Conservation (phyloP, 1,139 yeast genomes). For the Suhomyces wounanorum region DNA sequence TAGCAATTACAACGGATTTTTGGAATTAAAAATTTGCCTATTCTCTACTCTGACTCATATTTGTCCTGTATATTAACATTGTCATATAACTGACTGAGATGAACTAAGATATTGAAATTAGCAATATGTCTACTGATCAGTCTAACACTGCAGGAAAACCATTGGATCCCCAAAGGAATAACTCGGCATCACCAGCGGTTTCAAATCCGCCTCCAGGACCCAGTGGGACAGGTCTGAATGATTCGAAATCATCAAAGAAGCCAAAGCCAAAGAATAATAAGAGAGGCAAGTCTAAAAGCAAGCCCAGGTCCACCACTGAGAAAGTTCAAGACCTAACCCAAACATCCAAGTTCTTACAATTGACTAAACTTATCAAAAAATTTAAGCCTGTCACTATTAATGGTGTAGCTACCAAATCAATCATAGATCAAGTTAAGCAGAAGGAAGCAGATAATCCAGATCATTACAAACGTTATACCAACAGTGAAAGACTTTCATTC, state of each 20-base stretch:
- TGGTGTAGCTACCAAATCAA: conserved; percentile 27
- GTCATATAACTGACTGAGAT: background rate
- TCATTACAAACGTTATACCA: conserved; percentile 10
- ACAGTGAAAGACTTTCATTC: conserved; percentile 16
- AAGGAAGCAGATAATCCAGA: conserved; percentile 10
- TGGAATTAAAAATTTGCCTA: background rate
- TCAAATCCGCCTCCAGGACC: background rate
- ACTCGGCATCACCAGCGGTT: background rate
- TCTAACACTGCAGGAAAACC: background rate
- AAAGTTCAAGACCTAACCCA: conserved; percentile 14
- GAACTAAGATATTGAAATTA: background rate
- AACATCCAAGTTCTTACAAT: conserved; percentile 16
- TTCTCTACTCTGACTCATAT: background rate
- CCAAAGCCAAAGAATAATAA: conserved; percentile 2
- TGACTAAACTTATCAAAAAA: conserved; percentile 29
- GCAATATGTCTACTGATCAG: background rate
- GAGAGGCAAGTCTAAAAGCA: conserved; percentile 3
- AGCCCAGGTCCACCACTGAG: conserved; percentile 7
- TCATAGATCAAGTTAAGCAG: conserved; percentile 17
- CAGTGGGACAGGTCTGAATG: background rate
- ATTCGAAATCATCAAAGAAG: background rate
- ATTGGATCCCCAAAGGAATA: background rate
- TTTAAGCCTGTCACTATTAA: conserved; percentile 37
- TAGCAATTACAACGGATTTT: background rate
- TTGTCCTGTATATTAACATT: background rate